Base-by-base conservation (phyloP, 129 eudicot genomes). In the Saposhnikovia divaricata region DNA sequence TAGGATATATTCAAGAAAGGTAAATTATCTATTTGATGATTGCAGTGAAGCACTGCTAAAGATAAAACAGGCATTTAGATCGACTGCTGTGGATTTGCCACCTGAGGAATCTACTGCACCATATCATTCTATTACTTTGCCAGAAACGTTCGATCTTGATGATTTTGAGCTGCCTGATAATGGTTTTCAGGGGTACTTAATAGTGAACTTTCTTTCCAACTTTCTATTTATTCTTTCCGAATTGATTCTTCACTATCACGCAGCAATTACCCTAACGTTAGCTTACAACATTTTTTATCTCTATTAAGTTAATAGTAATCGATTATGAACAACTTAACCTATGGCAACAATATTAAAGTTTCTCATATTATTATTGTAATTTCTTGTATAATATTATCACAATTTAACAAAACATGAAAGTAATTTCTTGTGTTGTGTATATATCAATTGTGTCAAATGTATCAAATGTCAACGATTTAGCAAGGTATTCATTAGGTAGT, bases 91-190 rank as follows among this genome's bases (percentile, higher is more conserved):
- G 75, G 98, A 96, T 88, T 89, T 96, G 81, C 99, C 98, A 37
- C 97, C 97, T 44, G 99, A 96, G 87, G 90, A 92, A 83, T 90
- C 97, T 75, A 92, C 93, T 72, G 99, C 99, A 43, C 99, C 97
- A 37, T 92, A 92, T 81, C 97, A 96, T 82, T 90, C 99, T 68
- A 92, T 96, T 72, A 92, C 99, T 63, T 78, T 96, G 82, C 99
- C 99, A 25, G 99, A 96, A 85, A 96, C 97, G 23, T 96, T 95
- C 71, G 98, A 96, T 82, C 95, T 96, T 78, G 99, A 96, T 86
- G 98, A 92, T 76, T 96, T 96, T 89, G 99, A 96, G 89, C 87
- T 96, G 82, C 97, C 97, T 72, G 98, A 90, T 77, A 92, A 79
- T 89, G 98, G 90, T 38, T 83, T 85, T 59, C 93, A 92, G 80